Percentiles rank a stretch among this genome's conserved stretches.
phyloP scores from a whole-genome alignment of 2,329 filamentous ascomycete genomes.

The Bipolaris zeicola region DNA sequence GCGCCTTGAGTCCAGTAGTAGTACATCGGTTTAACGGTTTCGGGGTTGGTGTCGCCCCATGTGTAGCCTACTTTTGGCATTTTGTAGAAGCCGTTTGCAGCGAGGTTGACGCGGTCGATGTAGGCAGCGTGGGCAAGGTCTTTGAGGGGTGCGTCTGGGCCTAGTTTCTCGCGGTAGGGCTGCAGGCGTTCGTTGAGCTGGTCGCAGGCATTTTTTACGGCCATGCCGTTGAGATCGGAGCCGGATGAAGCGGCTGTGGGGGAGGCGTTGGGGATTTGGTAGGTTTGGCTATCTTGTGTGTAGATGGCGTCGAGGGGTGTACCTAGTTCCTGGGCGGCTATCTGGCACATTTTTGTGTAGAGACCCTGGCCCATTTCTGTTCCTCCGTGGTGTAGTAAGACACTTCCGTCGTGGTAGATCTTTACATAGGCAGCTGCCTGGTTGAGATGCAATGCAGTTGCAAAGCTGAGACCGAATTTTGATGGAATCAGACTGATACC shows the following conservation, averaged over 20 bases:
- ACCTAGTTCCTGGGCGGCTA: conserved; percentile 86
- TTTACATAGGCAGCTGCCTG: conserved; percentile 92
- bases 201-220: conserved; percentile 86
- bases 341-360: conserved; percentile 95
- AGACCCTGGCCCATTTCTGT: conserved; percentile 97
- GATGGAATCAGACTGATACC: conserved; percentile 85
- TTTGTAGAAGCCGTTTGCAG: conserved; percentile 94
- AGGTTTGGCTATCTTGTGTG: conserved; percentile 86
- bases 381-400: conserved; percentile 90
- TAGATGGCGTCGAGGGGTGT: conserved; percentile 82
- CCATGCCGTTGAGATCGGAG: conserved; percentile 93
- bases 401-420: conserved; percentile 91
- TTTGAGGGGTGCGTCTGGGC: conserved; percentile 77
- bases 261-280: conserved; percentile 87
- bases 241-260: conserved; percentile 91
- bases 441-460: conserved; percentile 88
- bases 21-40: conserved; percentile 70
- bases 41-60: conserved; percentile 65
- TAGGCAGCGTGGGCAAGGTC: conserved; percentile 88
- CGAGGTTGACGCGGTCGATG: conserved; percentile 92
- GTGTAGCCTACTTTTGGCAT: conserved; percentile 94
- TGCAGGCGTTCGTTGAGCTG: conserved; percentile 85
- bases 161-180: conserved; percentile 83
- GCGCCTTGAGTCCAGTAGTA: conserved; percentile 95
- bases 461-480: conserved; percentile 94